These are phyloP conservation scores for Trametes gibbosa DNA, from an alignment of 768 basidiomycete species.

Conservation along the genomic window DNA sequence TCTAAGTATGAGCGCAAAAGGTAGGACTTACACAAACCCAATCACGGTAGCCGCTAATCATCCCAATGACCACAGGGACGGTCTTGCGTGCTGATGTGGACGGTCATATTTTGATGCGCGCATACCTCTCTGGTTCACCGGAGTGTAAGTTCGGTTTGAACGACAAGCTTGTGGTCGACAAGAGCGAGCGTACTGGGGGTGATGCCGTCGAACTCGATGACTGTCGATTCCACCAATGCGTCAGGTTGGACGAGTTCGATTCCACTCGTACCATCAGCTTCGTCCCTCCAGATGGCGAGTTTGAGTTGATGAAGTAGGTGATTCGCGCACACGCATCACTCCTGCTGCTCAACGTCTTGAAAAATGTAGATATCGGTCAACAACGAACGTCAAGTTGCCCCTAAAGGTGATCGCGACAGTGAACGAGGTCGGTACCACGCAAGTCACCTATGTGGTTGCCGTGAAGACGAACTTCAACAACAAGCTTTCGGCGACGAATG, in stretches of 20 bases:
- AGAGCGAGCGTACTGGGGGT: slow-evolving; percentile 53
- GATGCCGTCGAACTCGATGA: slow-evolving; percentile 96
- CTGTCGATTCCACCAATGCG: slow-evolving; percentile 98
- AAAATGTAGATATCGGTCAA: slow-evolving; percentile 80
- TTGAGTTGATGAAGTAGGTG: slow-evolving; percentile 91
- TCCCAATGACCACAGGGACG: slow-evolving; percentile 50
- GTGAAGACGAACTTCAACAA: slow-evolving; percentile 86
- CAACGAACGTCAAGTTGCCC: slow-evolving; percentile 94
- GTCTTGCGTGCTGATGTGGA: slow-evolving; percentile 95
- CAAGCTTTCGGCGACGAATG: slow-evolving; percentile 91
- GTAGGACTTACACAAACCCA: slow-evolving; percentile 33
- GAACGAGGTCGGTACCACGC: slow-evolving; percentile 87
- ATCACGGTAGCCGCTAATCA: neutral
- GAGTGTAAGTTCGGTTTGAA: slow-evolving; percentile 99
- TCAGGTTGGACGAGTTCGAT: slow-evolving; percentile 92
- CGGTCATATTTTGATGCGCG: slow-evolving; percentile 97
- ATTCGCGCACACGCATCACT: neutral
- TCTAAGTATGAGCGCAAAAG: slow-evolving; percentile 95
- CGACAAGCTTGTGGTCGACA: slow-evolving; percentile 96
- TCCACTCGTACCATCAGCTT: slow-evolving; percentile 93
- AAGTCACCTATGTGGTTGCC: slow-evolving; percentile 87
- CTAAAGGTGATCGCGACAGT: slow-evolving; percentile 87
- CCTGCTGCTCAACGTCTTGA: neutral
- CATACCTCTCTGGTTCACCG: slow-evolving; percentile 93
- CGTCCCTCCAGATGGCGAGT: slow-evolving; percentile 97